Evolutionary conservation across 2,329 filamentous ascomycete genomes (phyloP).

Genomic region (Paecilomyces sp.): DNA sequence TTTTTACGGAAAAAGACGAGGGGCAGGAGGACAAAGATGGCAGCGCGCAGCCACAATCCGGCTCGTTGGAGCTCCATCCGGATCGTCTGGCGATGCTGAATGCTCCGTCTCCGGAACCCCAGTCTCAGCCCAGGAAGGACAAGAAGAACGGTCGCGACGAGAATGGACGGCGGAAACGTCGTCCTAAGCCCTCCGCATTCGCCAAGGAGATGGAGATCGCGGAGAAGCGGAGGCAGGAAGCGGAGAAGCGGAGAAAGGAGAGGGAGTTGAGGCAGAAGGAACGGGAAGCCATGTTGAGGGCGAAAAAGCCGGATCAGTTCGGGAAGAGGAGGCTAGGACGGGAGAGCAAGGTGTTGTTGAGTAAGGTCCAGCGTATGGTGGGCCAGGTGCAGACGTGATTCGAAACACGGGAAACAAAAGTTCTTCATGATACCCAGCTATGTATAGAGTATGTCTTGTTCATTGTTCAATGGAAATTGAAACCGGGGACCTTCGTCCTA

Average conservation of each 20-base stretch:
- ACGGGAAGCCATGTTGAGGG: conserved; percentile 56
- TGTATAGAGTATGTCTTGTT: background rate
- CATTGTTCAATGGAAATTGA: background rate
- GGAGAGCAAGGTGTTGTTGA: conserved; percentile 70
- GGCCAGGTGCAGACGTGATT: conserved; percentile 24
- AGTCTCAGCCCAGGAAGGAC: conserved; percentile 5
- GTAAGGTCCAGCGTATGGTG: conserved; percentile 70
- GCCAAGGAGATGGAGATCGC: conserved; percentile 64
- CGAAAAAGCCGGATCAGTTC: conserved; percentile 53
- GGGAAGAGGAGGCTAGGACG: conserved; percentile 74
- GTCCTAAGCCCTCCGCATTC: conserved; percentile 45
- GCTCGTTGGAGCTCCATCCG: conserved; percentile 51
- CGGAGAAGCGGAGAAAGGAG: conserved; percentile 58
- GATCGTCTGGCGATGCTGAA: conserved; percentile 55
- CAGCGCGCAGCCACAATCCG: conserved; percentile 18
- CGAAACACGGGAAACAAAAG: background rate
- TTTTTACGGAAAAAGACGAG: conserved; percentile 23
- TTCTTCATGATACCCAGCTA: background rate
- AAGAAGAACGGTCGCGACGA: conserved; percentile 15
- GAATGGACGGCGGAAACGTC: conserved; percentile 22
- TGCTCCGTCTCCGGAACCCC: conserved; percentile 23
- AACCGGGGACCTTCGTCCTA: background rate
- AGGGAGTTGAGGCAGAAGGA: conserved; percentile 67
- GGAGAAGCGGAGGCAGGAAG: conserved; percentile 50
- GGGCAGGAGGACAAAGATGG: conserved; percentile 9